Base-by-base conservation (phyloP, 495 filamentous ascomycete genomes). In the Bombardia bombarda region DNA sequence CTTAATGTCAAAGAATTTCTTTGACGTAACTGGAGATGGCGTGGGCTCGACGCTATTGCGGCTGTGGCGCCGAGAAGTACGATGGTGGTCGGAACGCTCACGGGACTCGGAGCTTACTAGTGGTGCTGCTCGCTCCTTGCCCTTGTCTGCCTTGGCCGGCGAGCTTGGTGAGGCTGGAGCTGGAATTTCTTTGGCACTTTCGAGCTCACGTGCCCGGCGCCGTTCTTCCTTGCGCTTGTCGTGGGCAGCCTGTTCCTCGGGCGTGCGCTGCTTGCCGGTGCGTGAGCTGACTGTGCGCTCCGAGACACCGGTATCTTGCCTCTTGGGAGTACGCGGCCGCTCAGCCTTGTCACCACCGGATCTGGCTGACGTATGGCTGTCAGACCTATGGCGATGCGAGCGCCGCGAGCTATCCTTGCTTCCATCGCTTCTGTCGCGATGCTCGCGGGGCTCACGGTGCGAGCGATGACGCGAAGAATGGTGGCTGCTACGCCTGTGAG, bases 221-320 rank as follows among this genome's bases (percentile, higher is more conserved):
- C 57, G 57, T 42, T 50, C 62, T 46, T 58, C 66, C 55, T 62
- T 71, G 26, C 63, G 63, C 49, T 49, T 61, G 10, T 70, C 67
- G 45, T 68, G 65, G 12, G 60, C 64, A 21, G 56, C 61, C 45
- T 68, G 67, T 42, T 70, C 65, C 47, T 72, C 66, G 3, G 65
- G 61, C 4, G 65, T 68, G 35, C 68, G 66, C 26, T 53, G 51
- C 26, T 45, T 55, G 2, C 51, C 52, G 9, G 60, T 57, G 25
- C 56, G 56, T 30, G 47, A 50, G 34, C 50, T 55, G 28, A 49
- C 57, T 16, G 42, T 55, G 18, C 60, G 60, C 35, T 61, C 42
- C 1, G 63, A 57, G 21, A 55, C 47, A 10, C 61, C 60, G 38
- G 57, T 62, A 32, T 66, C 65, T 23, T 58, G 52, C 38, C 51